Evolutionary conservation across 805 yeast species (phyloP), one percentile per base, ranked within the genome.

Genomic region (Starmerella apicola): DNA sequence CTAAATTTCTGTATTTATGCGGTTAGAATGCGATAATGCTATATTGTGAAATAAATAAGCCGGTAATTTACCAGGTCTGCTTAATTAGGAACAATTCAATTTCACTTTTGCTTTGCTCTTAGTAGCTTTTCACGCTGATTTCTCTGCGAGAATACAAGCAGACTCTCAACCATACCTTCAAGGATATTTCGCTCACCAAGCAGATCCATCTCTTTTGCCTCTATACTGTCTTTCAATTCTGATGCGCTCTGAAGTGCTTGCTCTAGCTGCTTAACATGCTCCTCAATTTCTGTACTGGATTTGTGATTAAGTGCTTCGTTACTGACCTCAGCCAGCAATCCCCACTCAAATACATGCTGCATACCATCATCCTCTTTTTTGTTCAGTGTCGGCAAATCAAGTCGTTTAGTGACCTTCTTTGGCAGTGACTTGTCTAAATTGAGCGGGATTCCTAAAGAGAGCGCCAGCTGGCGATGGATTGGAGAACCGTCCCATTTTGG

Each of bases 101-200:
- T 31, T 8, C 21, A 7, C 7, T 32, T 35, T 45, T 24, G 28
- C 22, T 22, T 36, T 44, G n/a, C 36, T 34, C 22, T 38, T 38
- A n/a, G n/a, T 20, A 43, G 33, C 18, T 36, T 30, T 36, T 51
- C 49, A 15, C 55, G 55, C 38, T 51, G 51, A 34, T 44, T 48
- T 22, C 51, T 47, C 25, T 91, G 95, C 5, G 94, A 81, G 56
- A 86, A 85, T 6, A 94, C 96, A 13, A 86, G 81, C 50, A 86
- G 63, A 51, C 83, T 85, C 54, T 84, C 94, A 31, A 91, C 85
- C 49, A 91, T 94, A 2, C 78, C 70, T 51, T 88, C 94, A 55
- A 78, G 85, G 13, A 86, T 73, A 25, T 70, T 71, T 51, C 81
- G 80, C 56, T 85, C 93, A 32, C 66, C 69, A 41, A 63, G 63